Percentiles rank a stretch among this genome's conserved stretches.
Evolutionary conservation across 179 eudicot genomes (phyloP).

Genomic region (Silene vulgaris): DNA sequence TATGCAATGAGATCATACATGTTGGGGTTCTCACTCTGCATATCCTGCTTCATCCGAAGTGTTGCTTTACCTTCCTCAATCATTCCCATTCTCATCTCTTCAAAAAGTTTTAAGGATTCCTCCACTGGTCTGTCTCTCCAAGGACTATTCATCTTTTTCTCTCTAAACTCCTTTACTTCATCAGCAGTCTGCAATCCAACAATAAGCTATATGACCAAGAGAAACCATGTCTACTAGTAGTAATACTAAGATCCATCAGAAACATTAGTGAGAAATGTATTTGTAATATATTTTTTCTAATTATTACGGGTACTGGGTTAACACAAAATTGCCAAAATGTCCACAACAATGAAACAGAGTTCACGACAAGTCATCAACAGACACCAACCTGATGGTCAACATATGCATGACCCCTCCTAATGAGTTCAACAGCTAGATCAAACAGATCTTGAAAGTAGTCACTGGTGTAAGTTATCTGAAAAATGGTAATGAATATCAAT

Average conservation of each 20-base stretch:
- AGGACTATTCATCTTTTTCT: slow-evolving; percentile 89
- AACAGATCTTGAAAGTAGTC: slow-evolving; percentile 86
- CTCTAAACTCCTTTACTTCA: slow-evolving; percentile 80
- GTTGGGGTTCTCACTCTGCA: slow-evolving; percentile 84
- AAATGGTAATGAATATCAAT: neutral
- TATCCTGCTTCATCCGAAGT: slow-evolving; percentile 90
- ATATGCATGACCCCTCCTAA: slow-evolving; percentile 79
- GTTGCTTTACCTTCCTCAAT: slow-evolving; percentile 96
- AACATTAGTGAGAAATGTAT: neutral
- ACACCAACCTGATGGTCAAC: slow-evolving; percentile 88
- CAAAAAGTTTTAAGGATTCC: slow-evolving; percentile 70
- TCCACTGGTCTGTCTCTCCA: slow-evolving; percentile 88
- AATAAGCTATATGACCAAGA: neutral
- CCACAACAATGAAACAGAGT: neutral
- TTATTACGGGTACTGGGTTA: neutral
- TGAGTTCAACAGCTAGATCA: slow-evolving; percentile 85
- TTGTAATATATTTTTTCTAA: neutral
- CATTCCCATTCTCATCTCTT: slow-evolving; percentile 80
- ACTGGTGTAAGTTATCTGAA: slow-evolving; percentile 85
- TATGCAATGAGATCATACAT: slow-evolving; percentile 97
- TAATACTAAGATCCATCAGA: neutral
- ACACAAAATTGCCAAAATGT: neutral
- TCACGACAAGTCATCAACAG: neutral
- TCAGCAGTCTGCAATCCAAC: slow-evolving; percentile 56
- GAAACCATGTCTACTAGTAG: too few relatives aligned